A percentile compares a stretch with the other conserved stretches of the same genome.
Conservation (phyloP, 116 monocot species). For the Posidonia oceanica region DNA sequence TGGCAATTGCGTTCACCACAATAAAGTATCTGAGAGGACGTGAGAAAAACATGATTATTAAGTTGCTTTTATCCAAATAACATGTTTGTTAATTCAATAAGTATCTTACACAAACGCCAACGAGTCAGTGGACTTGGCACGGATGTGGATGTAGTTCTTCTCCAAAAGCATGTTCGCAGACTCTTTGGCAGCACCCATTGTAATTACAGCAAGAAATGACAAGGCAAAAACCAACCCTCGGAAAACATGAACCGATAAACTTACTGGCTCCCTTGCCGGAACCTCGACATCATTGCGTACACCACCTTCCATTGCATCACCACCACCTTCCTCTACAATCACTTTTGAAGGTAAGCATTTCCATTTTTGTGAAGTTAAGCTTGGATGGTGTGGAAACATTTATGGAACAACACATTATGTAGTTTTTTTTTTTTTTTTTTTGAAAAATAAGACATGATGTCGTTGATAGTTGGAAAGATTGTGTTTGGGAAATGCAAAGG, state of each 20-base stretch:
- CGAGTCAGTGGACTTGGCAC: slow-evolving; percentile 17
- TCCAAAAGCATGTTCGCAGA: slow-evolving; percentile 7
- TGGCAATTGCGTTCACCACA: slow-evolving; percentile 15
- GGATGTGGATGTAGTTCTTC: background rate
- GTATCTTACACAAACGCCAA: slow-evolving; percentile 26
- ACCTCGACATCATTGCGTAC: background rate
- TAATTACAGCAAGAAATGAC: slow-evolving; percentile 11
- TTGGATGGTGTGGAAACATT: no score
- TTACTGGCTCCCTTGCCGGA: no score
- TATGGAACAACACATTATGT: no score
- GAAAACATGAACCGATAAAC: slow-evolving; percentile 5
- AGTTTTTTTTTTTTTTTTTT: no score
- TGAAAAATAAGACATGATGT: no score
- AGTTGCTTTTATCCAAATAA: no score
- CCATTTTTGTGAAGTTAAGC: no score
- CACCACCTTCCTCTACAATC: background rate
- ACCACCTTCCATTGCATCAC: background rate
- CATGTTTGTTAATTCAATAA: no score
- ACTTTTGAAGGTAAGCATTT: no score
- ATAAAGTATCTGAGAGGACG: slow-evolving; percentile 17
- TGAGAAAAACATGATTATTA: background rate
- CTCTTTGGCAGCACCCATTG: slow-evolving; percentile 25
- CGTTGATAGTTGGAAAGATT: no score
- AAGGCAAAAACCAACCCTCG: slow-evolving; percentile 9
- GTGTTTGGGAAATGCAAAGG: no score